These are phyloP conservation scores for Phialophora verrucosa DNA, from an alignment of 2,329 filamentous ascomycete species.

Conservation along the genomic window DNA sequence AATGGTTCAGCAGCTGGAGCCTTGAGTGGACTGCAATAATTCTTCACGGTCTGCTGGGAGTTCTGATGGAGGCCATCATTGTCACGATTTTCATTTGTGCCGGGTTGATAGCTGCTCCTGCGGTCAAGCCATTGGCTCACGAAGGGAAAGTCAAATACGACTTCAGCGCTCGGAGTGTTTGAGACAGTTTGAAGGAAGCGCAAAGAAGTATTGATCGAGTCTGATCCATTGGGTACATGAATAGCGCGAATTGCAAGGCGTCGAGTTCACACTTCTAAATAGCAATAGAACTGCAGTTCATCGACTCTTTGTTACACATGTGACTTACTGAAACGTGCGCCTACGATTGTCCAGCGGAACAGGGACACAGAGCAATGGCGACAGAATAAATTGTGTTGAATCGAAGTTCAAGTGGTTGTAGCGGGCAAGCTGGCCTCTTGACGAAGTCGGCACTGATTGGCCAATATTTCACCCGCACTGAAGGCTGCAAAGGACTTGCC, in stretches of 20 bases:
- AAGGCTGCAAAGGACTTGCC: conserved; percentile 20
- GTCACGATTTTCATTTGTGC: conserved; percentile 50
- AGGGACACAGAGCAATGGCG: neutral
- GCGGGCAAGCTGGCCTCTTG: conserved; percentile 1
- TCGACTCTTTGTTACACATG: neutral
- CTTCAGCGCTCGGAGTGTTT: conserved; percentile 8
- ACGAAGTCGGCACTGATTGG: conserved; percentile 25
- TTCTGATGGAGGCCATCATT: conserved; percentile 59
- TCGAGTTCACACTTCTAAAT: neutral
- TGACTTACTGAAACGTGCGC: neutral
- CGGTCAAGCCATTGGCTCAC: neutral
- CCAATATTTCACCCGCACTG: conserved; percentile 21
- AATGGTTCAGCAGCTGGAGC: conserved; percentile 51
- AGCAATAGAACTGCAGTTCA: neutral
- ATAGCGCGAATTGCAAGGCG: neutral
- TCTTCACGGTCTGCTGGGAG: conserved; percentile 54
- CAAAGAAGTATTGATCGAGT: neutral
- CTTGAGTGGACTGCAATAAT: conserved; percentile 45
- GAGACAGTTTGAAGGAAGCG: neutral
- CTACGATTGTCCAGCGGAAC: no score
- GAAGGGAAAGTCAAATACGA: conserved; percentile 18
- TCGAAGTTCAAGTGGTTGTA: neutral
- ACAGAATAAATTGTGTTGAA: neutral
- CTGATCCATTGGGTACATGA: neutral
- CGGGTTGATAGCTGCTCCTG: conserved; percentile 37